These are phyloP conservation scores for Pseudopithomyces maydicus DNA, from an alignment of 2,329 filamentous ascomycete species.

Conservation along the genomic window DNA sequence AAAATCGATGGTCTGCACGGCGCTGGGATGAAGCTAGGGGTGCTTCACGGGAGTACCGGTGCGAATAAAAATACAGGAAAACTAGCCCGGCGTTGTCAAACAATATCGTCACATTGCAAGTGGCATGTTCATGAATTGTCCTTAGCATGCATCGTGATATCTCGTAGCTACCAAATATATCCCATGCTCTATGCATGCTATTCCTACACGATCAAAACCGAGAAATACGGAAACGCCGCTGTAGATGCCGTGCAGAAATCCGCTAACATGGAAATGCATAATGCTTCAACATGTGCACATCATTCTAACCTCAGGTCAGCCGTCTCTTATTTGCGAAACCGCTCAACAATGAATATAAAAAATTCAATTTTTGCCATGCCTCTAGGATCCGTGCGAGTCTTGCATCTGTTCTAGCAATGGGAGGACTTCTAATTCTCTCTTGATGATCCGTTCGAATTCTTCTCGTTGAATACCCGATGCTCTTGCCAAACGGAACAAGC, in stretches of 20 bases:
- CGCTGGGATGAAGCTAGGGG: not conserved
- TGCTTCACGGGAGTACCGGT: not conserved
- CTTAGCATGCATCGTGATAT: not conserved
- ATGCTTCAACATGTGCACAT: not conserved
- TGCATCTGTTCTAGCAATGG: conserved; percentile 67
- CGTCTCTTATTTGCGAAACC: not conserved
- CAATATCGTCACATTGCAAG: not conserved
- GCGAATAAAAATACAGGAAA: not conserved
- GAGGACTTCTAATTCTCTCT: conserved; percentile 72
- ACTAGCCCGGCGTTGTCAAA: not conserved
- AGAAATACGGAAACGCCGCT: not conserved
- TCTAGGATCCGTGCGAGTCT: not conserved
- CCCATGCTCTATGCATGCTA: not conserved
- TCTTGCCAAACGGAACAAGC: conserved; percentile 72
- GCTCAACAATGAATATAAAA: not conserved
- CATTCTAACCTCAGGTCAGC: not conserved
- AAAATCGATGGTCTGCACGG: not conserved
- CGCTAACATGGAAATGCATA: conserved; percentile 3
- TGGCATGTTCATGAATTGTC: not conserved
- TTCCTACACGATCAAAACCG: not conserved
- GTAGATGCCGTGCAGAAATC: not conserved
- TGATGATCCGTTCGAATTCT: conserved; percentile 76
- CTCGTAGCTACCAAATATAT: not conserved
- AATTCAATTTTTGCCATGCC: no score
- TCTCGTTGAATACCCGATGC: conserved; percentile 73